These are phyloP conservation scores for Microbotryomycetes sp. DNA, from an alignment of 1,284 basidiomycete species.

Conservation along the genomic window DNA sequence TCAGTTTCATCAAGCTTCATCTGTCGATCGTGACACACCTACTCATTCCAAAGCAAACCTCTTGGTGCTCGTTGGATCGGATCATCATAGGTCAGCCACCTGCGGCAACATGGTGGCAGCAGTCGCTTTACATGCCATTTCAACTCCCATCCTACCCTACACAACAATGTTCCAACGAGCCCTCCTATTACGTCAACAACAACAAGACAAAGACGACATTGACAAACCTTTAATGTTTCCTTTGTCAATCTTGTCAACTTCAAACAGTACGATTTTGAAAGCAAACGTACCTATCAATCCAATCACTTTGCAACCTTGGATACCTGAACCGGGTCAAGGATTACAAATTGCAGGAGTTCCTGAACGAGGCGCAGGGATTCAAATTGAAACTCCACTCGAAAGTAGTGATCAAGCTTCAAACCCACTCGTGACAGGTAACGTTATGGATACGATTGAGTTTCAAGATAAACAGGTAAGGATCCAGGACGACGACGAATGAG, in stretches of 20 bases:
- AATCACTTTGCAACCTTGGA: slow-evolving; percentile 14
- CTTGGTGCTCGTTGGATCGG: not conserved
- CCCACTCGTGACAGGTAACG: slow-evolving; percentile 17
- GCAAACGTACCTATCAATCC: slow-evolving; percentile 29
- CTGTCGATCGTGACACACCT: not conserved
- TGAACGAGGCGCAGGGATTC: slow-evolving; percentile 18
- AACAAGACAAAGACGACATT: not conserved
- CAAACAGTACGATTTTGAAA: slow-evolving; percentile 25
- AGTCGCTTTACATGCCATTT: slow-evolving; percentile 11
- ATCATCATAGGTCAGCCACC: slow-evolving; percentile 15
- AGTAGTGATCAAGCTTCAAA: not conserved
- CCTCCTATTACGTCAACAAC: not conserved
- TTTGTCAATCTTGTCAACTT: slow-evolving; percentile 26
- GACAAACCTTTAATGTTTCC: slow-evolving; percentile 19
- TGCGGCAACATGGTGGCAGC: slow-evolving; percentile 33
- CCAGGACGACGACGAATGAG: no score
- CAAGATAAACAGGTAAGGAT: slow-evolving; percentile 13
- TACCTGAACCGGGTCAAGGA: slow-evolving; percentile 17
- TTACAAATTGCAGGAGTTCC: slow-evolving; percentile 28
- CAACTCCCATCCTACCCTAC: slow-evolving; percentile 21
- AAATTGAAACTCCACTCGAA: slow-evolving; percentile 30
- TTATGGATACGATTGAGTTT: slow-evolving; percentile 11
- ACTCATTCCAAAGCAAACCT: not conserved
- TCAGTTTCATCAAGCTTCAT: not conserved
- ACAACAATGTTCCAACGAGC: slow-evolving; percentile 23